Base-by-base conservation (phyloP, 2,329 filamentous ascomycete genomes). In the Beauveria rudraprayagi region DNA sequence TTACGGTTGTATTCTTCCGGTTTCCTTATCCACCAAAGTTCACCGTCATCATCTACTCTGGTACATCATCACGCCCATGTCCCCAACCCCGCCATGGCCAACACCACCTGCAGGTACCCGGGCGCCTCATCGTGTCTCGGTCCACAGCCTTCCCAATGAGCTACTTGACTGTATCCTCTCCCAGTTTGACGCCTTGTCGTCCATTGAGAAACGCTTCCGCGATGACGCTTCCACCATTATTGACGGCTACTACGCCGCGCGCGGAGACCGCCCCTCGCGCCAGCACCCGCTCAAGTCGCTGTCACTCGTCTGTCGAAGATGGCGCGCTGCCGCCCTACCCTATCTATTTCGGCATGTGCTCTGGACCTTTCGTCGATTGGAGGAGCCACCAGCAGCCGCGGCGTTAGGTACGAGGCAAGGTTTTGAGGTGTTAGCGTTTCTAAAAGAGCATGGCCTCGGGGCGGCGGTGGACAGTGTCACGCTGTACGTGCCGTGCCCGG, bases 131-230 rank as follows among this genome's bases (percentile, higher is more conserved):
- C 55, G 41, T 46, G n/a, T 17, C 17, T 56, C 54, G 11, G 26
- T 76, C 67, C 63, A 73, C 28, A 59, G 66, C 28, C 77, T 89
- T 22, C 87, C 86, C 2, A 83, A 82, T 64, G 87, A 90, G 72
- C 73, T 89, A 51, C 72, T 87, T 24, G 70, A 79, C 57, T 76
- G 82, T 3, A 80, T 89, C 65, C 76, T 89, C 66, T 72, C 71
- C n/a, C 79, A 78, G 66, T 75, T 89, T 52, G 78, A 82, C 65
- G 67, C 67, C 0, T 69, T 75, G 2, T 76, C 82, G 10, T 79
- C 80, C 14, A 83, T 84, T 0, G 71, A 77, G 48, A 67, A 66
- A 44, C 74, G 75, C 17, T 70, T 86, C 24, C 76, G 80, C 60
- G 75, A 83, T 11, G 70, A 72, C 24, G 56, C 77, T 79, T 65